Base-by-base conservation (phyloP, 805 yeast genomes). In the Blastobotrys peoriensis region DNA sequence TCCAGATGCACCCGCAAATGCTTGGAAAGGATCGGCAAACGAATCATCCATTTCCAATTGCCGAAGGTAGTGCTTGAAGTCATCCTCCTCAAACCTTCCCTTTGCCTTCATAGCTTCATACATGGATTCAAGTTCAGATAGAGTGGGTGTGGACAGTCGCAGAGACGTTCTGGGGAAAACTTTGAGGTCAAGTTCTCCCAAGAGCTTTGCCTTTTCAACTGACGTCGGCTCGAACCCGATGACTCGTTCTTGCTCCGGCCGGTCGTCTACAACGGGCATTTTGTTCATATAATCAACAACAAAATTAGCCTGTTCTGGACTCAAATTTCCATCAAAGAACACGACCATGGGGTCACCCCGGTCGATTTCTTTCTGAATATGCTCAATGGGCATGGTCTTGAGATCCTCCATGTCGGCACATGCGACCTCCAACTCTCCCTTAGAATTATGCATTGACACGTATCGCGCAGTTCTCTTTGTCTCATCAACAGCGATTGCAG, bases 341-440 rank as follows among this genome's bases (percentile, higher is more conserved):
- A 84, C 71, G 20, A 65, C 61, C 6, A 65, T 61, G 0, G 94
- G 84, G 3, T 60, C 51, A 1, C 70, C 60, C 9, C 57, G 41
- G 1, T 50, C 47, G 3, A 87, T 52, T 49, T 74, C 68, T 0
- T 61, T 34, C 2, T 55, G 47, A 2, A 83, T 68, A 47, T 74
- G 75, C 0, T 63, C 60, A 0, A 62, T 41, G 10, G 78, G 67
- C 37, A 76, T 47, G 21, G 68, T 63, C 51, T 83, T 84, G 18
- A 81, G 66, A 6, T 82, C 75, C n/a, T 69, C 68, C 95, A 88
- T 87, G 57, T 86, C 95, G 3, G 95, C 91, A 56, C 86, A 77
- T 0, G 95, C 95, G 15, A 85, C 67, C 2, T 83, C 59, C 38
- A 88, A 67, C 2, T 73, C 80, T 1, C 96, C 96, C 4, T 63